Evolutionary conservation across 78 protist species (phyloP).

Genomic region (Carpediemonas membranifera): DNA sequence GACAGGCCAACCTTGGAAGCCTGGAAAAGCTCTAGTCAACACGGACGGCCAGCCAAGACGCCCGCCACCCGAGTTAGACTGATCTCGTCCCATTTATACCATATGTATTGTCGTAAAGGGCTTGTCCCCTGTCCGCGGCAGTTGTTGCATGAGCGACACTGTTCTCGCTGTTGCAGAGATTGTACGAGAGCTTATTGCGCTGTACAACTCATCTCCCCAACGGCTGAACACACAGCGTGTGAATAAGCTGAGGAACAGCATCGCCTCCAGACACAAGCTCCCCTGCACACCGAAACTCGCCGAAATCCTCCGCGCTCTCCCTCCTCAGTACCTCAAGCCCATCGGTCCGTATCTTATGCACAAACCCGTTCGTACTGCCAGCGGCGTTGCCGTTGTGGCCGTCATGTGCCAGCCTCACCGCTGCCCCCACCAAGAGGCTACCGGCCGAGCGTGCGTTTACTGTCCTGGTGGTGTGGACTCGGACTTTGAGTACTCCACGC

Average conservation of each 20-base stretch:
- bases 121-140: too few relatives aligned
- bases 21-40: too few relatives aligned
- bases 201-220: neutral
- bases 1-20: too few relatives aligned
- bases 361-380: constrained; percentile 88
- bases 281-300: constrained; percentile 54
- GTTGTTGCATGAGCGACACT: too few relatives aligned
- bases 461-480: constrained; percentile 92
- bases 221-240: neutral
- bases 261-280: neutral
- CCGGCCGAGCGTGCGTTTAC: constrained; percentile 25
- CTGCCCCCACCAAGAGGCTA: constrained; percentile 83
- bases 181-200: neutral
- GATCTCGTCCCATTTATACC: too few relatives aligned
- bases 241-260: neutral
- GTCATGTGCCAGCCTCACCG: constrained; percentile 93
- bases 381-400: constrained; percentile 87
- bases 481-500: constrained; percentile 89
- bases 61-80: too few relatives aligned
- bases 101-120: too few relatives aligned
- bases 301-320: constrained; percentile 76
- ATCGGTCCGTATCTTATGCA: constrained; percentile 63
- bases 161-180: neutral
- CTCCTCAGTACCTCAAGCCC: constrained; percentile 50
- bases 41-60: too few relatives aligned